Conservation (phyloP, 257 asterid species). For the Phtheirospermum japonicum region DNA sequence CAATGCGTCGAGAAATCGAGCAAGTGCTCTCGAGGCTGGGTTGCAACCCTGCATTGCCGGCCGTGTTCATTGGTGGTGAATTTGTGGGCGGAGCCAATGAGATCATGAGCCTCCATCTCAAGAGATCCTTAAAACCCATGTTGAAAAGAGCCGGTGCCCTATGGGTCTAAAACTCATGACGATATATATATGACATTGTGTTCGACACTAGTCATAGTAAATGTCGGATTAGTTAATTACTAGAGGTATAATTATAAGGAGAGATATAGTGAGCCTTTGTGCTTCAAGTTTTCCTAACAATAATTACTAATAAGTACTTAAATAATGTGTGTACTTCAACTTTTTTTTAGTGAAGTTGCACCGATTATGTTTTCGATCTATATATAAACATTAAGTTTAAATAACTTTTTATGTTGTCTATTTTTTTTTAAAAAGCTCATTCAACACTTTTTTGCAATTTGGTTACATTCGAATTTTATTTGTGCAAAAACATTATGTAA, state of each 20-base stretch:
- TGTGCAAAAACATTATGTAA: no score
- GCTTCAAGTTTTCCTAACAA: slow-evolving; percentile 35
- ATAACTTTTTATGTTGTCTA: not conserved
- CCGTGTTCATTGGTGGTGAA: slow-evolving; percentile 67
- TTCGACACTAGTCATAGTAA: not conserved
- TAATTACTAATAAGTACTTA: not conserved
- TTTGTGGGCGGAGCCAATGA: slow-evolving; percentile 74
- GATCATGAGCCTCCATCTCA: slow-evolving; percentile 75
- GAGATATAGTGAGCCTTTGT: slow-evolving; percentile 28
- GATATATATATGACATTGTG: no score
- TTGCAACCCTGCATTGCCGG: slow-evolving; percentile 55
- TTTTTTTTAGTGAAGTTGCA: slow-evolving; percentile 35
- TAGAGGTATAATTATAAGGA: slow-evolving; percentile 20
- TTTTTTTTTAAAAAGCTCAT: not conserved
- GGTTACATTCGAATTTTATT: no score
- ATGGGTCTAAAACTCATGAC: slow-evolving; percentile 45
- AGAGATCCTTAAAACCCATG: slow-evolving; percentile 59
- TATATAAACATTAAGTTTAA: slow-evolving; percentile 12
- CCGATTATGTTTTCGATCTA: not conserved
- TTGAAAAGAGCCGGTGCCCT: slow-evolving; percentile 73
- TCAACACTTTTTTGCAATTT: no score
- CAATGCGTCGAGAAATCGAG: slow-evolving; percentile 66
- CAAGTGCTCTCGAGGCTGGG: slow-evolving; percentile 53
- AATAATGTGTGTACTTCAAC: slow-evolving; percentile 25
- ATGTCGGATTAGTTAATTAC: slow-evolving; percentile 22